A percentile compares a stretch with the other conserved stretches of the same genome.
Evolutionary conservation across 2,329 filamentous ascomycete genomes (phyloP).

Genomic region (Fusarium graminum): DNA sequence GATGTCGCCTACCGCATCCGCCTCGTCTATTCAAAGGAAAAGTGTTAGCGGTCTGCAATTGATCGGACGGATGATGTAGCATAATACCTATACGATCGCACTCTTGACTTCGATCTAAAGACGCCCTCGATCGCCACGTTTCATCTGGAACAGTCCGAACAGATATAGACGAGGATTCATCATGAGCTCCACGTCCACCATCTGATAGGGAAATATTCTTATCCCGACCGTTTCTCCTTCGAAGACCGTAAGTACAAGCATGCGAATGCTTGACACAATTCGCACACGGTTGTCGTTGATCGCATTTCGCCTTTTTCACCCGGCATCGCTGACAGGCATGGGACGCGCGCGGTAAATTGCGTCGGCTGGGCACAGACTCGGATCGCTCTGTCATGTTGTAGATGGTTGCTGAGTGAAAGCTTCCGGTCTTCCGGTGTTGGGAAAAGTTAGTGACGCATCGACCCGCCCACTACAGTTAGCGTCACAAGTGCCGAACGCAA

Average conservation of each 20-base stretch:
- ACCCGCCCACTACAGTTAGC: conserved; percentile 3
- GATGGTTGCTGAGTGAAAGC: not conserved
- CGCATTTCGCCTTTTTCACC: conserved; percentile 9
- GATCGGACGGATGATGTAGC: accelerated
- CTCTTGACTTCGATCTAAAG: not conserved
- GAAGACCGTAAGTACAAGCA: conserved; percentile 2
- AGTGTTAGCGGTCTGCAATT: not conserved
- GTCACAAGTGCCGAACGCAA: conserved; percentile 1
- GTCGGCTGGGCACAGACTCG: not conserved
- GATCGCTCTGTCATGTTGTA: conserved; percentile 2
- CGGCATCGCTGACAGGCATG: conserved; percentile 18
- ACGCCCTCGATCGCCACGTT: not conserved
- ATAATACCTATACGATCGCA: not conserved
- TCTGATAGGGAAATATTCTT: not conserved
- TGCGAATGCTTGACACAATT: conserved; percentile 10
- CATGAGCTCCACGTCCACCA: not conserved
- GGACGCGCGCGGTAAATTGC: conserved; percentile 11
- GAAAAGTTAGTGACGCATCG: not conserved
- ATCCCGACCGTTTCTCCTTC: conserved; percentile 3
- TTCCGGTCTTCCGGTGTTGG: conserved; percentile 9
- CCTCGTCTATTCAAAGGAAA: not conserved
- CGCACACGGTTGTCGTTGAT: conserved; percentile 11
- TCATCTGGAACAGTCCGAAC: not conserved
- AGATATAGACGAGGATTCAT: not conserved
- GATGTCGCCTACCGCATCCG: conserved; percentile 10